Base-by-base conservation (phyloP, 306 rosid species). In the Herpetospermum pedunculosum region DNA sequence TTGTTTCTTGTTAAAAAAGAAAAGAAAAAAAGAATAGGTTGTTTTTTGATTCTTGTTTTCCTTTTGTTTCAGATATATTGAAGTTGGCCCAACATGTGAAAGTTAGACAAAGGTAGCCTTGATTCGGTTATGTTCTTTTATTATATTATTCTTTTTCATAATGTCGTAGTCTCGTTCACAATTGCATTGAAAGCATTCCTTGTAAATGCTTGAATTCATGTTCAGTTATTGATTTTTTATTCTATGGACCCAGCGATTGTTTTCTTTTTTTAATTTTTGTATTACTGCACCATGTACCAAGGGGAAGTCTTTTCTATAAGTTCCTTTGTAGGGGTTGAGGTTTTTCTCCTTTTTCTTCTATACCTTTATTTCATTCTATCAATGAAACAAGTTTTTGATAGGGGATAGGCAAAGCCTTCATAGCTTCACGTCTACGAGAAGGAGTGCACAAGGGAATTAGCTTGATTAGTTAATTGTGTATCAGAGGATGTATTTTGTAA, bases 101-200 rank as follows among this genome's bases (percentile, higher is more conserved):
- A 93, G 94, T 91, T 75, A 90, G 98, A 83, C 98, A 93, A 78
- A 93, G 98, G 98, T 93, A 75, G 87, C 60, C 73, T 41, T 49
- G 48, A 55, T 70, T 80, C 55, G 49, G 38, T 14, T 77, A 13
- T 68, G 55, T 35, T 8, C 50, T 67, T 34, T 41, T 5, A 38
- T 41, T 30, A n/a, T 32, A 8, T 72, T 4, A 28, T 75, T 67
- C 18, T 40, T 25, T 57, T 1, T 14, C 57, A 63, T 30, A 52
- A 60, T 28, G n/a, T 29, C 8, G n/a, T 28, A 28, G 2, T 70
- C 43, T 4, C 3, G 6, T 28, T 8, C 32, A 28, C 28, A 23
- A 40, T 38, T 67, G 50, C 59, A n/a, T 47, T 23, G n/a, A 64
- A 38, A 64, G 3, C 25, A 23, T 53, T 53, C 10, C 55, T 49